These are phyloP conservation scores for Candida vartiovaarae DNA, from an alignment of 805 yeast species.

Conservation along the genomic window DNA sequence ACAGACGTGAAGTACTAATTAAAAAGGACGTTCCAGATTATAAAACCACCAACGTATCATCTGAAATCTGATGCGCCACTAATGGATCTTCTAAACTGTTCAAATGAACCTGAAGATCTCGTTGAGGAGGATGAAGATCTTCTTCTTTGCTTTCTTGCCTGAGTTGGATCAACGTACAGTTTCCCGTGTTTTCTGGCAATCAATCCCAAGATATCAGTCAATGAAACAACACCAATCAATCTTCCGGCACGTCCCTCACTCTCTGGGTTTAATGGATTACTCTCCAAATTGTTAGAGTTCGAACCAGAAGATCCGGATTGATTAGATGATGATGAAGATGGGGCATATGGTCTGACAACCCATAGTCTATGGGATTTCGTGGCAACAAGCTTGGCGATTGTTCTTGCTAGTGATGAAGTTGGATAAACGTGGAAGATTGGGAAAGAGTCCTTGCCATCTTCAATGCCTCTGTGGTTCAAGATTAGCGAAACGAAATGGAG, in stretches of 20 bases:
- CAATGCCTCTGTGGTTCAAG: constrained; percentile 80
- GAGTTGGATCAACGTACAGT: constrained; percentile 63
- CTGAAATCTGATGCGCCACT: constrained; percentile 29
- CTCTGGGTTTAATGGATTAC: constrained; percentile 26
- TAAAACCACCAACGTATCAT: constrained; percentile 3
- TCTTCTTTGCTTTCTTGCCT: constrained; percentile 85
- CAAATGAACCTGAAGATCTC: constrained; percentile 25
- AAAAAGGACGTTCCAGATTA: no score
- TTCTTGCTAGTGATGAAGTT: constrained; percentile 73
- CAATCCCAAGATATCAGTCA: constrained; percentile 82
- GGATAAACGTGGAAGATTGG: constrained; percentile 92
- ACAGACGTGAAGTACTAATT: no score
- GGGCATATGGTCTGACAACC: constrained; percentile 59
- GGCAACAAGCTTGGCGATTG: constrained; percentile 91
- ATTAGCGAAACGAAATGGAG: constrained; percentile 83
- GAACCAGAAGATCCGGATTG: constrained; percentile 8
- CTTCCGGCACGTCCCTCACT: constrained; percentile 63
- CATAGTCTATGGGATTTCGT: constrained; percentile 87
- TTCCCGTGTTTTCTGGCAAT: constrained; percentile 72
- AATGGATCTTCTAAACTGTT: constrained; percentile 37
- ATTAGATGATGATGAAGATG: constrained; percentile 17
- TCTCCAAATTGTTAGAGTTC: constrained; percentile 4
- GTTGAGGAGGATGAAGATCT: constrained; percentile 34
- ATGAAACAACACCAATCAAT: constrained; percentile 82
- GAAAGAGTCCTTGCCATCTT: constrained; percentile 91